Conservation (phyloP, 2,329 filamentous ascomycete genomes). For the Paecilomyces fulvus region DNA sequence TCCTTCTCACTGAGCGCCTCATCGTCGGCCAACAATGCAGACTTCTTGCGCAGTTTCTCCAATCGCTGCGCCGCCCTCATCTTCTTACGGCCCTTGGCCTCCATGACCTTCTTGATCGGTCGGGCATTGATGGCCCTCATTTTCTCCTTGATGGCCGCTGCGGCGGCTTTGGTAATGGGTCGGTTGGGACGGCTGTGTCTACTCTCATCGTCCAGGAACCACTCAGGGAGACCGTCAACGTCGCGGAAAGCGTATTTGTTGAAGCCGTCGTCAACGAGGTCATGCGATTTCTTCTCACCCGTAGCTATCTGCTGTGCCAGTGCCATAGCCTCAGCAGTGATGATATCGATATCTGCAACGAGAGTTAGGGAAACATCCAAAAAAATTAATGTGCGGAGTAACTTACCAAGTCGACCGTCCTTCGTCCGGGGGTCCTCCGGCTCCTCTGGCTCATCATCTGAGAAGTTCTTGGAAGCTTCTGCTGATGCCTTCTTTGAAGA, state of each 20-base stretch:
- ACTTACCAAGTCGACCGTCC: conserved; percentile 37
- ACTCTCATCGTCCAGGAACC: conserved; percentile 91
- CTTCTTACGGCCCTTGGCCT: conserved; percentile 95
- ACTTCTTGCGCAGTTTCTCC: conserved; percentile 96
- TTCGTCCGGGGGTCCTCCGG: conserved; percentile 31
- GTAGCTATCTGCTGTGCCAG: conserved; percentile 86
- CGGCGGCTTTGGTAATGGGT: conserved; percentile 86
- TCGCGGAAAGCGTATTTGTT: conserved; percentile 91
- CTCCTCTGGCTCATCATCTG: conserved; percentile 27
- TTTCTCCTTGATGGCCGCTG: conserved; percentile 90
- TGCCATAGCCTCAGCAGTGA: conserved; percentile 99
- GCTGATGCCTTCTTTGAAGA: conserved; percentile 13
- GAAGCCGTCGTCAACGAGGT: conserved; percentile 84
- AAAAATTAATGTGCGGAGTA: conserved; percentile 11
- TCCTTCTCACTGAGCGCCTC: conserved; percentile 94
- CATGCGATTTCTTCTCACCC: conserved; percentile 68
- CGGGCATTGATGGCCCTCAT: conserved; percentile 83
- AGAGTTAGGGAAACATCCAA: conserved; percentile 14
- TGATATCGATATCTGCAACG: conserved; percentile 78
- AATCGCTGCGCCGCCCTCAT: conserved; percentile 83
- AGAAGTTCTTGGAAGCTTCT: conserved; percentile 15
- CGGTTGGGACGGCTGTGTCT: conserved; percentile 76
- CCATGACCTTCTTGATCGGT: conserved; percentile 97
- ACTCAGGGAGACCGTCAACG: conserved; percentile 83
- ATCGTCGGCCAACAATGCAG: conserved; percentile 77